Base-by-base conservation (phyloP, 1,139 yeast species). In the Eremothecium coryli region DNA sequence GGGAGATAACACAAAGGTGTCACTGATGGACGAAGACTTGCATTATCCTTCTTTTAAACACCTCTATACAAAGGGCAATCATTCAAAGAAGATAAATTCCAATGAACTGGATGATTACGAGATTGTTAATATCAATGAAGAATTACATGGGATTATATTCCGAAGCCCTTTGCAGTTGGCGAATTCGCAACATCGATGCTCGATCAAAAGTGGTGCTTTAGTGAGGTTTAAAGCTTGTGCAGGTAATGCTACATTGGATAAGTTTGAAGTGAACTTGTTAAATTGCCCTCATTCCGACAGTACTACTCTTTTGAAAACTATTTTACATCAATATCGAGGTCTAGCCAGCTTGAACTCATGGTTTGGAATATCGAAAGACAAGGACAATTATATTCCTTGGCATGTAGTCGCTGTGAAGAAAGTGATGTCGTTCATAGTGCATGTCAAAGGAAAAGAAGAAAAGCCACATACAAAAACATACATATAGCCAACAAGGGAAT, bases 351-450 rank as follows among this genome's bases (percentile, higher is more conserved):
- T 63, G 29, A 62, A 66, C 16, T 57, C 64, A 2, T 51, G 66
- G 44, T 58, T 64, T 24, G 70, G 71, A 1, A 62, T 65, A 12
- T 56, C 64, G 10, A 56, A 54, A 17, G 54, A 57, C 2, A 49
- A 49, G 10, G 50, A 61, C 20, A 58, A 68, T 0, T 60, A 68
- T 25, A 62, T 78, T 2, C 96, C 96, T n/a, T 82, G 93, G 85
- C 95, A 85, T 56, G 68, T 84, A 20, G 63, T 73, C 20, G 84
- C 94, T 0, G 94, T 84, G 5, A 70, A 72, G 21, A 82, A 81
- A 51, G 66, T 77, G 45, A 55, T 80, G 49, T 71, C 66, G 30
- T 57, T 57, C 16, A 42, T 70, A 24, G 61, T 64, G 2, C 72
- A 70, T 46, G 41, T 68, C 3, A 54, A 56, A 18, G 66, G 38